A percentile compares a stretch with the other conserved stretches of the same genome.
Conservation (phyloP, 768 basidiomycete species). For the Clathrus columnatus region DNA sequence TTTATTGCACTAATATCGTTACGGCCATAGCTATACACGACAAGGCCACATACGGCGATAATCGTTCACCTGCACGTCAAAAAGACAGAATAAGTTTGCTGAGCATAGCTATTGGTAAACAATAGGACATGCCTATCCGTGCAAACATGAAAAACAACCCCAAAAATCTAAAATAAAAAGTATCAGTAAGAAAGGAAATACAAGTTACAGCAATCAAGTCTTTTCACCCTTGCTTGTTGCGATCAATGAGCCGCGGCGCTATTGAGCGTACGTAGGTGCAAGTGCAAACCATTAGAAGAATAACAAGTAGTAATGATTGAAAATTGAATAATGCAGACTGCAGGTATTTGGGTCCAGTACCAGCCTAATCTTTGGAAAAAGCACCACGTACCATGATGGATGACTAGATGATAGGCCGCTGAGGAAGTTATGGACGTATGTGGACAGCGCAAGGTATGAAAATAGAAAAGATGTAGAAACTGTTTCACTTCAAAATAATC, state of each 20-base stretch:
- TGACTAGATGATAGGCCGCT: too few species aligned
- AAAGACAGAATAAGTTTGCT: neutral
- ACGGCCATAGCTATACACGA: constrained; percentile 92
- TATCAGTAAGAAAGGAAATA: neutral
- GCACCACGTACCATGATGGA: neutral
- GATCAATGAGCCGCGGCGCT: constrained; percentile 81
- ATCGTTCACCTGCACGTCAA: constrained; percentile 62
- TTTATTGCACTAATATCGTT: constrained; percentile 44
- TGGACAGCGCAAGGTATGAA: too few species aligned
- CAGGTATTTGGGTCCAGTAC: neutral
- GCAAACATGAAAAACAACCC: constrained; percentile 95
- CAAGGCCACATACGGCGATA: constrained; percentile 92
- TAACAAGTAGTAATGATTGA: constrained; percentile 87
- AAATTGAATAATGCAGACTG: constrained; percentile 98
- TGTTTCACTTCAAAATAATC: too few species aligned
- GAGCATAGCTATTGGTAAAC: neutral
- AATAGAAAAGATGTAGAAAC: too few species aligned
- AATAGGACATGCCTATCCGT: constrained; percentile 64
- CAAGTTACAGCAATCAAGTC: constrained; percentile 2
- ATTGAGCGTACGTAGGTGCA: constrained; percentile 92
- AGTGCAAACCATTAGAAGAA: constrained; percentile 91
- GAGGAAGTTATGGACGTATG: too few species aligned
- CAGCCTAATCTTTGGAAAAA: neutral
- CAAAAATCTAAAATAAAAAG: constrained; percentile 50
- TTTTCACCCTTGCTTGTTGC: constrained; percentile 86